Evolutionary conservation across 2,329 filamentous ascomycete genomes (phyloP), one percentile per base, ranked within the genome.

Genomic region (Mollisia scopiformis): DNA sequence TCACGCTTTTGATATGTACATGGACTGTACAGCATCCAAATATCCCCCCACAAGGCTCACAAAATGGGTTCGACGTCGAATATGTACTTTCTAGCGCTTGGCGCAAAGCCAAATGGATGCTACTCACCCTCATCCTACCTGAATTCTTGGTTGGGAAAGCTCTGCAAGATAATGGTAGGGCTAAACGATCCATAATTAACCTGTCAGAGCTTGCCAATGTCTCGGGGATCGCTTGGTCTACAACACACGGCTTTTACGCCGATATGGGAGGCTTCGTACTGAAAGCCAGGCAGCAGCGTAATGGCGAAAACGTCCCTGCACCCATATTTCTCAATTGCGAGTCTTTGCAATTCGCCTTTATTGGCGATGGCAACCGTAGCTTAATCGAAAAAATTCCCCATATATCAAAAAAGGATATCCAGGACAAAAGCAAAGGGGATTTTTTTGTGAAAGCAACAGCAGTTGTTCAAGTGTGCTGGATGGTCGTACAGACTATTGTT

Each of bases 351-450:
- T 46, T 46, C 14, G 41, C 41, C 21, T 46, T 21, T 27, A 27
- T 14, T 25, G 41, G 41, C 7, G 23, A 46, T 46, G 14, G 41
- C 25, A 23, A 6, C 2, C 21, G 27, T 8, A 46, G 23, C 21
- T 46, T 46, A 23, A 46, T 47, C 14, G 47, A 51, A 10, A 55
- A 2, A 5, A 35, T 55, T 16, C 52, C 52, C 13, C 13, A 55
- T 28, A 28, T 57, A 13, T 47, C 43, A 6, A 21, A 41, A 30
- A 35, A 70, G 23, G 61, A 66, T 25, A 64, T 66, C 41, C 49
- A 62, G 30, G 66, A 68, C 50, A 67, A 68, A 51, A 57, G 61
- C 16, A 68, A 68, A 43, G 53, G 49, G 2, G 61, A 66, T 41
- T 43, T 57, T 31, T 54, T 68, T 19, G 62, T 61, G 3, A 67